Conservation (phyloP, 2,329 filamentous ascomycete genomes). For the Epichloe typhina region DNA sequence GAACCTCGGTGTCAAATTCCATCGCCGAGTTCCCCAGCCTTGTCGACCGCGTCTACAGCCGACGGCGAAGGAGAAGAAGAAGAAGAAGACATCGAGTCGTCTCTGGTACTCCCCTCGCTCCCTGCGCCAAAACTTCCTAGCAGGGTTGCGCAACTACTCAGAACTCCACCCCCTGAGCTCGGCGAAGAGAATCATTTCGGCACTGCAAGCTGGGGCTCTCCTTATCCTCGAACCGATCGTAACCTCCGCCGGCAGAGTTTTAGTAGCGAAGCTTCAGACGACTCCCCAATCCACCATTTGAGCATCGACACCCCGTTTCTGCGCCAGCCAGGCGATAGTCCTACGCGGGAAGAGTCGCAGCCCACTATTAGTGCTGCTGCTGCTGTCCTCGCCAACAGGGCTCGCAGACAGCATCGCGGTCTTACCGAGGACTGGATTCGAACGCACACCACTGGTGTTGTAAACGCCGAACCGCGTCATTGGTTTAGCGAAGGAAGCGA, state of each 20-base stretch:
- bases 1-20: constrained; percentile 21
- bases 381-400: constrained; percentile 50
- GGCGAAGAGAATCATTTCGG: constrained; percentile 33
- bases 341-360: constrained; percentile 16
- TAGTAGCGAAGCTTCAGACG: constrained; percentile 47
- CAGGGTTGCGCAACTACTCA: constrained; percentile 39
- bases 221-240: constrained; percentile 57
- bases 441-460: constrained; percentile 62
- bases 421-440: constrained; percentile 80
- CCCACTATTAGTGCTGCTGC: constrained; percentile 39
- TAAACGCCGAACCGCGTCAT: constrained; percentile 56
- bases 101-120: constrained; percentile 45
- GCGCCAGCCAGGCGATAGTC: constrained; percentile 35
- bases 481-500: constrained; percentile 68
- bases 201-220: constrained; percentile 84
- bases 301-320: constrained; percentile 50
- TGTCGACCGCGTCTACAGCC: constrained; percentile 49
- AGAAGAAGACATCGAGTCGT: constrained; percentile 39
- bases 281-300: constrained; percentile 47
- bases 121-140: constrained; percentile 44
- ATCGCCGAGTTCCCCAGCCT: constrained; percentile 40
- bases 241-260: constrained; percentile 37
- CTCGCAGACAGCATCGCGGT: constrained; percentile 43
- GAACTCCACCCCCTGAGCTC: constrained; percentile 31
- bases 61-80: constrained; percentile 40